These are phyloP conservation scores for Cymbidium sinense DNA, from an alignment of 106 monocot genomes.

Conservation along the genomic window DNA sequence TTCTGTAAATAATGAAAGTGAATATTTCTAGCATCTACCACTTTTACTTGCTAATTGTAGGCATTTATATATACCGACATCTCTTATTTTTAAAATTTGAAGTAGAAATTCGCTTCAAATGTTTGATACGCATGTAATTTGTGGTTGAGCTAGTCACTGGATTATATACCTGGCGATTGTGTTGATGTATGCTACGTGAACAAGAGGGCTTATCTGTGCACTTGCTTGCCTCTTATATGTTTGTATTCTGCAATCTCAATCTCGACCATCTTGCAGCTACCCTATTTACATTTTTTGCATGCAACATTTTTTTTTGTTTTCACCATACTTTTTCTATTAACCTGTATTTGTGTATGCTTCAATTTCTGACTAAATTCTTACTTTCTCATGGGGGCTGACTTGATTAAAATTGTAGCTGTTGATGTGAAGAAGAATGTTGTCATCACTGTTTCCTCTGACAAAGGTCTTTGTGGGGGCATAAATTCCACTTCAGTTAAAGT, in stretches of 20 bases:
- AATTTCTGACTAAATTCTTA: not conserved
- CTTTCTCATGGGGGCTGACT: not conserved
- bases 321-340: not conserved
- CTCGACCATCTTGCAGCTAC: not conserved
- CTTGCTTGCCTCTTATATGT: not conserved
- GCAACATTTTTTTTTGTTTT: not conserved
- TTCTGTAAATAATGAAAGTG: not conserved
- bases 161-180: not conserved
- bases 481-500: slow-evolving; percentile 93
- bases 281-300: not conserved
- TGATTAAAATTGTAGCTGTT: slow-evolving; percentile 36
- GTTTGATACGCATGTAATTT: not conserved
- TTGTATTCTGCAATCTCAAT: not conserved
- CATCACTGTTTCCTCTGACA: slow-evolving; percentile 74
- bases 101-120: not conserved
- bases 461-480: slow-evolving; percentile 98
- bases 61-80: not conserved
- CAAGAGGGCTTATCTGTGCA: too few species aligned
- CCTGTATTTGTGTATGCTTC: not conserved
- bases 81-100: not conserved
- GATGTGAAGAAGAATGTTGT: slow-evolving; percentile 98
- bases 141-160: too few species aligned
- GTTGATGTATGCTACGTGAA: not conserved
- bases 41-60: not conserved
- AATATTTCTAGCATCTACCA: not conserved